phyloP scores from a whole-genome alignment of 192 early-diverging fungal species.

The Podila epicladia region DNA sequence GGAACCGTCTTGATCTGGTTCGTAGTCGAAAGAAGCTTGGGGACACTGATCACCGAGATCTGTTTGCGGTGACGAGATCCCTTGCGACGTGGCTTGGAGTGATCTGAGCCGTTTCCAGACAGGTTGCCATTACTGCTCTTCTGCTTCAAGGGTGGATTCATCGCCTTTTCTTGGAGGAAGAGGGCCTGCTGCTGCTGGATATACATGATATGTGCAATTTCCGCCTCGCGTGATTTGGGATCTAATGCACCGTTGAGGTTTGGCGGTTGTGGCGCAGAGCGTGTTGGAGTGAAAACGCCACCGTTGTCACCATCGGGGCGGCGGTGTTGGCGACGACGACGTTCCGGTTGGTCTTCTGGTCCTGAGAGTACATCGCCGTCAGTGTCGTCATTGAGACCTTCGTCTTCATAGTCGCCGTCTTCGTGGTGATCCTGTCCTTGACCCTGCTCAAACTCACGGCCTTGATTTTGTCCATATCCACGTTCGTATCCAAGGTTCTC shows the following conservation, averaged over 20 bases:
- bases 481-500: slow-evolving; percentile 10
- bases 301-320: slow-evolving; percentile 9
- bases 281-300: slow-evolving; percentile 28
- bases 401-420: slow-evolving; percentile 47
- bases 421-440: slow-evolving; percentile 48
- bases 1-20: slow-evolving; percentile 48
- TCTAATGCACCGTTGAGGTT: slow-evolving; percentile 6
- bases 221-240: slow-evolving; percentile 41
- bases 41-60: slow-evolving; percentile 45
- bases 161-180: slow-evolving; percentile 48
- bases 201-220: slow-evolving; percentile 50
- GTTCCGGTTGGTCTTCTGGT: slow-evolving; percentile 32
- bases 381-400: slow-evolving; percentile 39
- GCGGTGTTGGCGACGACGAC: slow-evolving; percentile 14
- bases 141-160: slow-evolving; percentile 31
- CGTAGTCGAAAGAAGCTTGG: slow-evolving; percentile 38
- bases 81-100: slow-evolving; percentile 30
- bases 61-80: slow-evolving; percentile 41
- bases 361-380: slow-evolving; percentile 47
- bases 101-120: slow-evolving; percentile 32
- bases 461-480: not conserved
- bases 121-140: slow-evolving; percentile 47
- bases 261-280: slow-evolving; percentile 40
- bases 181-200: slow-evolving; percentile 50
- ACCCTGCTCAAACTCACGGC: slow-evolving; percentile 21